A percentile compares a stretch with the other conserved stretches of the same genome.
Evolutionary conservation across 1,284 basidiomycete genomes (phyloP).

Genomic region (Cryptococcus sp.): DNA sequence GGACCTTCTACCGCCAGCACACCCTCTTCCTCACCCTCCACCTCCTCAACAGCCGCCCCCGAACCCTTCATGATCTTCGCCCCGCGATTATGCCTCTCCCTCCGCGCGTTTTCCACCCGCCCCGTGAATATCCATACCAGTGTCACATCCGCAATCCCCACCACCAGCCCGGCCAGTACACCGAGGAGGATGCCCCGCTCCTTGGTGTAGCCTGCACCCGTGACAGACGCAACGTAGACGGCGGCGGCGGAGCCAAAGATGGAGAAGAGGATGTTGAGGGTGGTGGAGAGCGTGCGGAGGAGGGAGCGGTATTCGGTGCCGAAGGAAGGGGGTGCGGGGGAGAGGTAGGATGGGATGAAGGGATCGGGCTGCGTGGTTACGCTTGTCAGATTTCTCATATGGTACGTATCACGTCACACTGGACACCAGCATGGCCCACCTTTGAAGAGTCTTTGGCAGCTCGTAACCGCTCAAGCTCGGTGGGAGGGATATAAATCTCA

Average conservation of each 20-base stretch:
- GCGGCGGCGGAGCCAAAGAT: slow-evolving; percentile 38
- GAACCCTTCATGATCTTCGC: slow-evolving; percentile 12
- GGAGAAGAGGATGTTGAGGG: slow-evolving; percentile 43
- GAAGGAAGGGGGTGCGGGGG: slow-evolving; percentile 25
- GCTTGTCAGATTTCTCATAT: background rate
- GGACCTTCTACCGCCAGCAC: background rate
- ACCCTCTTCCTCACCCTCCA: slow-evolving; percentile 3
- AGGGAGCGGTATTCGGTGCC: slow-evolving; percentile 33
- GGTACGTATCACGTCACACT: background rate
- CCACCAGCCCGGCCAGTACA: slow-evolving; percentile 33
- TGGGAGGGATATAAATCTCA: slow-evolving; percentile 34
- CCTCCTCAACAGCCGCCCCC: slow-evolving; percentile 3
- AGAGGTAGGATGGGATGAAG: slow-evolving; percentile 39
- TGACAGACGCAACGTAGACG: slow-evolving; percentile 34
- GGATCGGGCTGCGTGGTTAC: slow-evolving; percentile 25
- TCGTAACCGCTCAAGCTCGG: slow-evolving; percentile 23
- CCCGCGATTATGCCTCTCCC: slow-evolving; percentile 15
- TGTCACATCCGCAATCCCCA: slow-evolving; percentile 35
- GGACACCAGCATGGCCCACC: slow-evolving; percentile 14
- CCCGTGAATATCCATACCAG: slow-evolving; percentile 31
- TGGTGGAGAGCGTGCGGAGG: slow-evolving; percentile 31
- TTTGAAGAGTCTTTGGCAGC: slow-evolving; percentile 20
- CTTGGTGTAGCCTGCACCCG: slow-evolving; percentile 33
- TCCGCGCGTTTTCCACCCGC: slow-evolving; percentile 18
- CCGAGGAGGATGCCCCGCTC: slow-evolving; percentile 32